Evolutionary conservation across 805 yeast genomes (phyloP).

Genomic region (Priceomyces castillae): DNA sequence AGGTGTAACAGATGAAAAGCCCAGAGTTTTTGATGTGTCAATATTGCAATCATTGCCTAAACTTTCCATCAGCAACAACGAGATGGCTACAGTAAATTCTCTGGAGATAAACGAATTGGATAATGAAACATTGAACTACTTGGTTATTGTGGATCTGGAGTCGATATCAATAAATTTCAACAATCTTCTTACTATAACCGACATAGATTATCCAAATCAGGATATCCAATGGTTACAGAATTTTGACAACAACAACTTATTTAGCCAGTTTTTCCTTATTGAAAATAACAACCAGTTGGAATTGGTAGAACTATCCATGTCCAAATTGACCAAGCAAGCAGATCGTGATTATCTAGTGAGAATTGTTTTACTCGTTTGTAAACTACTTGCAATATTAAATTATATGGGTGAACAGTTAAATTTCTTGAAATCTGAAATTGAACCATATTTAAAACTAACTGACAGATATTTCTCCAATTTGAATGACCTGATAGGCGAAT

Average conservation of each 20-base stretch:
- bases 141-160: constrained; percentile 23
- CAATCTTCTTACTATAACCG: constrained; percentile 26
- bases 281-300: constrained; percentile 10
- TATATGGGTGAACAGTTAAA: constrained; percentile 22
- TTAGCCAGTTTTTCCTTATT: constrained; percentile 26
- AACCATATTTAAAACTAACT: constrained; percentile 22
- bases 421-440: constrained; percentile 18
- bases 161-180: constrained; percentile 30
- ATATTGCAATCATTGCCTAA: constrained; percentile 35
- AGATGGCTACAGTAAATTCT: constrained; percentile 7
- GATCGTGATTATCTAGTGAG: constrained; percentile 17
- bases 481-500: constrained; percentile 20
- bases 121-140: constrained; percentile 16
- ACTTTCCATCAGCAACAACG: constrained; percentile 16
- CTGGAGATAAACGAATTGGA: constrained; percentile 7
- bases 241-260: constrained; percentile 20
- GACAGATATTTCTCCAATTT: constrained; percentile 35
- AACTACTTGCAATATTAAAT: constrained; percentile 22
- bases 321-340: constrained; percentile 8
- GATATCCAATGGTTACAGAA: constrained; percentile 17
- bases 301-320: constrained; percentile 15
- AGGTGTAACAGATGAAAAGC: background rate
- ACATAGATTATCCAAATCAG: constrained; percentile 18
- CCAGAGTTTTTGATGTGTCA: constrained; percentile 27
- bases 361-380: constrained; percentile 23